Evolutionary conservation across 495 filamentous ascomycete genomes (phyloP), one percentile per base, ranked within the genome.

Genomic region (Aspergillus hancockii): DNA sequence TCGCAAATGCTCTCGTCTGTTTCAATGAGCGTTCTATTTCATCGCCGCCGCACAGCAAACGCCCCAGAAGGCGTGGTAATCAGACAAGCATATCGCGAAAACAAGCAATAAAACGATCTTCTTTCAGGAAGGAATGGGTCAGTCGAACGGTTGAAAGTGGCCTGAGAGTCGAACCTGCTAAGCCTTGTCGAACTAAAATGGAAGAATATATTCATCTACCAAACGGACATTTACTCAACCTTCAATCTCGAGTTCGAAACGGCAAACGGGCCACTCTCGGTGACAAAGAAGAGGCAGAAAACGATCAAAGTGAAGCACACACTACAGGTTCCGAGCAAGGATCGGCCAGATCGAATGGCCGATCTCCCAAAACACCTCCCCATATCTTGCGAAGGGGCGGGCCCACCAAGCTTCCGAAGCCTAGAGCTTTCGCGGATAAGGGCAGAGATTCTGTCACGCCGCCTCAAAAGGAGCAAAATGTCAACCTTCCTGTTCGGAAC

Each of bases 341-440:
- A 16, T 14, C 21, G n/a, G 36, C 25, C 7, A 31, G 25, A 8
- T 8, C 58, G 28, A 52, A 31, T 23, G 53, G 23, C 22, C 57
- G 30, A 22, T 43, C 32, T 13, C 14, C 31, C 25, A 31, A 25
- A 43, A 19, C 38, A 22, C 50, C 12, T 31, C 51, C 47, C 14
- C 59, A 65, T 28, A 28, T 45, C 4, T 54, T 23, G 32, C 65
- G 64, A 23, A 66, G 46, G 46, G 38, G 53, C 0, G 75, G 67
- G 59, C 57, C 60, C 4, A 78, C 73, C 32, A 74, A 68, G 51
- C 73, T 78, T 45, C 75, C 75, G 0, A 43, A 75, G 5, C 66
- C 71, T 0, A 76, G 61, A 36, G 23, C 50, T 1, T 49, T 65
- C 10, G 13, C 47, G 7, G 70, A 73, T 7, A 71, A 58, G 18